A percentile compares a stretch with the other conserved stretches of the same genome.
Evolutionary conservation across 352 stramenopile species (phyloP).

Genomic region (Phytophthora sp.): DNA sequence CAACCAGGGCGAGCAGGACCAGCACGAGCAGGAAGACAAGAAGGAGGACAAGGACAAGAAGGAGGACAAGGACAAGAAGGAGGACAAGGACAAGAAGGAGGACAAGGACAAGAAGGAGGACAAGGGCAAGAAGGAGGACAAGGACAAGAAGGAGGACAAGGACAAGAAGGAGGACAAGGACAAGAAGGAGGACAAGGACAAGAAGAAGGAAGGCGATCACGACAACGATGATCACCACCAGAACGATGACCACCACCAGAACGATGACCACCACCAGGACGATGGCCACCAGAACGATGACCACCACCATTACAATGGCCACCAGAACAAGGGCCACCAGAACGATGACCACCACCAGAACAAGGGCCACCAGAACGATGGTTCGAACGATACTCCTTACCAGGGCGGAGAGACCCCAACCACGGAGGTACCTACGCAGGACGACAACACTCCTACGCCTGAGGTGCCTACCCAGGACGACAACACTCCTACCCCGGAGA

Average conservation of each 20-base stretch:
- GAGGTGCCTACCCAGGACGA: neutral
- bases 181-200: no score
- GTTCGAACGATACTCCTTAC: neutral
- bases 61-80: no score
- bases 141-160: no score
- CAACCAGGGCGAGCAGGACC: conserved; percentile 12
- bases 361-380: neutral
- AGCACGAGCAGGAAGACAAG: conserved; percentile 1
- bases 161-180: no score
- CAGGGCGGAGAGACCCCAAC: no score
- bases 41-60: neutral
- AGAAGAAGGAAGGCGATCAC: no score
- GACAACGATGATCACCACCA: neutral
- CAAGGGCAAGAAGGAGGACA: no score
- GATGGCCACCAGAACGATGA: conserved; percentile 3
- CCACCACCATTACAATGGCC: neutral
- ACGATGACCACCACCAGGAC: no score
- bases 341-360: neutral
- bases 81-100: no score
- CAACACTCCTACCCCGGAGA: neutral
- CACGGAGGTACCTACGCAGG: neutral
- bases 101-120: no score
- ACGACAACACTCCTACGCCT: neutral
- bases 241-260: neutral
- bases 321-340: neutral